A percentile compares a stretch with the other conserved stretches of the same genome.
Conservation (phyloP, 108 stramenopile species). For the Nannochloropsis salina region DNA sequence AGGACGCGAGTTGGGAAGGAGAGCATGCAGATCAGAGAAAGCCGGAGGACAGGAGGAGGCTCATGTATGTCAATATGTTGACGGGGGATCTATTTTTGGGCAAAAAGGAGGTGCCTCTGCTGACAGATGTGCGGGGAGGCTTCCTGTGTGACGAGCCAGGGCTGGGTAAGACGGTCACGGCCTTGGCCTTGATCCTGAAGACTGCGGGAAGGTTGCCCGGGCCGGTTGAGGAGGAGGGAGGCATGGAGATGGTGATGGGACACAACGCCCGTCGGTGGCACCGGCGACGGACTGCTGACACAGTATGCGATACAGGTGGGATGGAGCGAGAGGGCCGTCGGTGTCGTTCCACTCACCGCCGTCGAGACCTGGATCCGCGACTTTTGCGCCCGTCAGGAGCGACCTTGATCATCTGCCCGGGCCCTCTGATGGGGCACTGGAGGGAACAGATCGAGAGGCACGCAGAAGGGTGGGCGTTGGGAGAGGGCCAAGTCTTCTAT, state of each 20-base stretch:
- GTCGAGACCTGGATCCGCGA: neutral
- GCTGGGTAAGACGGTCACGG: conserved; percentile 72
- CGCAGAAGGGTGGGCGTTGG: conserved; percentile 18
- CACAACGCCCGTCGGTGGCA: neutral
- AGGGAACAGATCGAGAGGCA: conserved; percentile 61
- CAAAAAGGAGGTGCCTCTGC: neutral
- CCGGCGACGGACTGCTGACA: conserved; percentile 31
- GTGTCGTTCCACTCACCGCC: neutral
- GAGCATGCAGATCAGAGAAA: neutral
- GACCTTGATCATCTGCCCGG: conserved; percentile 65
- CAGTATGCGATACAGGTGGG: conserved; percentile 24
- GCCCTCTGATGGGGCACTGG: conserved; percentile 71
- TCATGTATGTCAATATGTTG: neutral
- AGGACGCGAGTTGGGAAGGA: neutral
- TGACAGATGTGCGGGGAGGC: conserved; percentile 58
- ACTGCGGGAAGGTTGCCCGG: conserved; percentile 38
- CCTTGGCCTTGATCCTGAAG: conserved; percentile 58
- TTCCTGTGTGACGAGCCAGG: conserved; percentile 75
- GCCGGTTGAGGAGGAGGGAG: conserved; percentile 8
- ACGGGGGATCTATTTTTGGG: neutral
- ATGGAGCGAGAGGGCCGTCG: neutral
- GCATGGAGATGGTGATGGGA: neutral
- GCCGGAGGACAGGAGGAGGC: neutral
- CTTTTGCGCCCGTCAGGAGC: conserved; percentile 58
- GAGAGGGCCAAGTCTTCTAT: neutral